These are phyloP conservation scores for Fraxinus pennsylvanica DNA, from an alignment of 257 asterid genomes.

Conservation along the genomic window DNA sequence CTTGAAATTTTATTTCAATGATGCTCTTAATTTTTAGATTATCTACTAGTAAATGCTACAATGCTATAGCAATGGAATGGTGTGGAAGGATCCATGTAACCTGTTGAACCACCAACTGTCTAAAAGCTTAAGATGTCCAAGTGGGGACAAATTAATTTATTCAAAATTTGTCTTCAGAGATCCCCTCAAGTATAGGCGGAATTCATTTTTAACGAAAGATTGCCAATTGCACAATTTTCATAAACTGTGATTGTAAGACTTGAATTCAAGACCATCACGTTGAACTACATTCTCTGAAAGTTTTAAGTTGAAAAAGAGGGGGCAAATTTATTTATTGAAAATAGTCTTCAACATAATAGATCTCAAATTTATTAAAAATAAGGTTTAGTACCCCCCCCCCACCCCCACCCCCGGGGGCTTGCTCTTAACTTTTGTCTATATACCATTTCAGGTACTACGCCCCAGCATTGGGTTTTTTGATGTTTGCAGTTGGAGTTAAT, in stretches of 20 bases:
- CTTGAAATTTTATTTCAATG: not conserved
- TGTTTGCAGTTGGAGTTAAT: slow-evolving; percentile 98
- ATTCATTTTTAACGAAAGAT: not conserved
- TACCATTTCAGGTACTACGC: slow-evolving; percentile 75
- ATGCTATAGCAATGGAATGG: not conserved
- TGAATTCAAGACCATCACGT: not conserved
- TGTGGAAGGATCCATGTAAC: not conserved
- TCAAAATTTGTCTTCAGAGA: not conserved
- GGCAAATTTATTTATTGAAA: not conserved
- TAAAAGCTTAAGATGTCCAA: not conserved
- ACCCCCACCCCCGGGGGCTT: not conserved
- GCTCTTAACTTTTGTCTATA: slow-evolving; percentile 6
- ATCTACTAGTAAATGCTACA: not conserved
- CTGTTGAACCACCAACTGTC: not conserved
- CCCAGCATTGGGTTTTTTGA: slow-evolving; percentile 94
- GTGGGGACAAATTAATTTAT: not conserved
- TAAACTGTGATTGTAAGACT: not conserved
- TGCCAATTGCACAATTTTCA: not conserved
- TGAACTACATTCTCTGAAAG: not conserved
- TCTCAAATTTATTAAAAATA: too few species aligned
- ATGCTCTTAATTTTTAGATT: not conserved
- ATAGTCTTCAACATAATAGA: not conserved
- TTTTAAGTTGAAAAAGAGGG: not conserved
- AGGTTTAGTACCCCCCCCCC: not conserved
- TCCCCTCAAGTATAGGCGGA: not conserved